Evolutionary conservation across 2,329 filamentous ascomycete species (phyloP).

Genomic region (Cryphonectria nitschkei): DNA sequence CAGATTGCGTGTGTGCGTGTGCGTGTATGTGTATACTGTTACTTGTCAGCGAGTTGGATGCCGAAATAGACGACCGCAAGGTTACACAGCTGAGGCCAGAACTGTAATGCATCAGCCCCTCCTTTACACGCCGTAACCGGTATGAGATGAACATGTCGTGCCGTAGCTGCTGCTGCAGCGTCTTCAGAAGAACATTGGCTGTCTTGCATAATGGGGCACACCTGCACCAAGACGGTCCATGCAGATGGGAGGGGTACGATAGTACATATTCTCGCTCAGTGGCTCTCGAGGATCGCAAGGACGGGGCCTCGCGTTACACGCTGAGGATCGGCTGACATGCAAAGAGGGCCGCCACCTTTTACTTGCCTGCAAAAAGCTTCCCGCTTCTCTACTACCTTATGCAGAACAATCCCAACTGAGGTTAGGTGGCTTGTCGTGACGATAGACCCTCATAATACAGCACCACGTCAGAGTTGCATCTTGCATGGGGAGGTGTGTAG

Average conservation of each 20-base stretch:
- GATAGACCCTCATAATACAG: neutral
- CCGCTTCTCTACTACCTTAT: neutral
- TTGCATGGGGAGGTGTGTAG: neutral
- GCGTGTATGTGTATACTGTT: neutral
- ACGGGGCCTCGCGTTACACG: slow-evolving; percentile 24
- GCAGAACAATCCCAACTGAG: slow-evolving; percentile 7
- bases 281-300: slow-evolving; percentile 7
- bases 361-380: slow-evolving; percentile 16
- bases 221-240: slow-evolving; percentile 18
- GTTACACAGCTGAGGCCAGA: slow-evolving; percentile 4
- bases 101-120: slow-evolving; percentile 12
- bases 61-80: neutral
- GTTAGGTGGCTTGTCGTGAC: slow-evolving; percentile 6
- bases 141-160: slow-evolving; percentile 16
- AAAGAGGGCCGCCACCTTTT: slow-evolving; percentile 6
- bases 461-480: neutral
- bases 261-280: slow-evolving; percentile 1
- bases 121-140: neutral
- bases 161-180: neutral
- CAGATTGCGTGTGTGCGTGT: neutral
- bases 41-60: neutral
- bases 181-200: slow-evolving; percentile 16
- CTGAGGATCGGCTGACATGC: slow-evolving; percentile 26
- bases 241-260: neutral
- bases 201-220: slow-evolving; percentile 25